Conservation (phyloP, 2,329 filamentous ascomycete genomes). For the Fusarium phyllophilum region DNA sequence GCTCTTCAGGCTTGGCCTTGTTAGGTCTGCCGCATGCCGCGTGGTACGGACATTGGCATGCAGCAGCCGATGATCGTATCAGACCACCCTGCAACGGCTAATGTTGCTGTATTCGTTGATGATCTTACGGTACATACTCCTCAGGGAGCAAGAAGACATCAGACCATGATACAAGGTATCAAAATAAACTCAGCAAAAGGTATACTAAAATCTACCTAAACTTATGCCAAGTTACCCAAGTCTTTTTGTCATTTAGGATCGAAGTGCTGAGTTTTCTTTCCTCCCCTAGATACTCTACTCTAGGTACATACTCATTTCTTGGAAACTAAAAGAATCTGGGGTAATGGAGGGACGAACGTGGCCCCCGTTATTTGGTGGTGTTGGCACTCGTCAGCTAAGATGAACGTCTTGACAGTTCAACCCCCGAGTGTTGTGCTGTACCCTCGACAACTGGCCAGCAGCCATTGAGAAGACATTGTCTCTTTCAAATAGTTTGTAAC, state of each 20-base stretch:
- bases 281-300: background rate
- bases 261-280: too few relatives aligned
- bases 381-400: background rate
- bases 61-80: slow-evolving; percentile 9
- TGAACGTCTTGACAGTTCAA: background rate
- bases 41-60: slow-evolving; percentile 14
- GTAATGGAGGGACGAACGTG: background rate
- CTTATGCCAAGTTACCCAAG: too few relatives aligned
- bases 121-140: background rate
- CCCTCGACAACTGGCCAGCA: background rate
- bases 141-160: too few relatives aligned
- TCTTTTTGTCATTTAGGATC: too few relatives aligned
- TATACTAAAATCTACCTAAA: too few relatives aligned
- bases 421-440: background rate
- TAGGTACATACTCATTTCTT: slow-evolving; percentile 1
- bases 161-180: too few relatives aligned
- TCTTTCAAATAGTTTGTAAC: background rate
- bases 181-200: too few relatives aligned
- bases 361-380: slow-evolving; percentile 4
- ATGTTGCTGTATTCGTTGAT: background rate
- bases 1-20: slow-evolving; percentile 7
- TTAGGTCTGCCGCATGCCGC: background rate
- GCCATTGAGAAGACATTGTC: background rate
- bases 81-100: slow-evolving; percentile 24
- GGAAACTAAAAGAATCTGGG: slow-evolving; percentile 15